Percentiles rank a stretch among this genome's conserved stretches.
Conservation (phyloP, 2,329 filamentous ascomycete species). For the Alternaria rosae region DNA sequence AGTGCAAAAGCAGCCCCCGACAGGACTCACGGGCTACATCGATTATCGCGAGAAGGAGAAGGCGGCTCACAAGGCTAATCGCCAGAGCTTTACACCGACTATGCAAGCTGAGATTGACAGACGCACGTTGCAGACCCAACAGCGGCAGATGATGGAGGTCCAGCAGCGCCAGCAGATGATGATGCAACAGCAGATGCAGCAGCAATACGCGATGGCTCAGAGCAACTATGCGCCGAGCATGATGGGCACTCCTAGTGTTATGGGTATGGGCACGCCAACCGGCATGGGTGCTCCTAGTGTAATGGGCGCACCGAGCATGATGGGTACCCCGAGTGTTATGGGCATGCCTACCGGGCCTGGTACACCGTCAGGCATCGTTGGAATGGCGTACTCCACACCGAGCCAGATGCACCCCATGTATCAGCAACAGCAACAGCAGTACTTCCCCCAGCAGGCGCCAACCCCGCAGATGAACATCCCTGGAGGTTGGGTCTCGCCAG, state of each 20-base stretch:
- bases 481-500: conserved; percentile 38
- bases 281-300: conserved; percentile 23
- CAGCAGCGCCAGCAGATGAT: conserved; percentile 36
- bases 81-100: conserved; percentile 32
- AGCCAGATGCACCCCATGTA: conserved; percentile 40
- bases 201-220: conserved; percentile 34
- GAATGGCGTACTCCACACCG: conserved; percentile 41
- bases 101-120: conserved; percentile 49
- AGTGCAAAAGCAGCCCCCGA: conserved; percentile 51
- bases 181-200: conserved; percentile 36
- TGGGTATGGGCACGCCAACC: conserved; percentile 26
- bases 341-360: conserved; percentile 24
- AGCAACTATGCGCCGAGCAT: conserved; percentile 32
- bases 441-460: conserved; percentile 38
- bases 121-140: conserved; percentile 41
- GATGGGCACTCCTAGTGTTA: conserved; percentile 31
- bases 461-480: conserved; percentile 37
- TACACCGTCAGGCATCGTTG: conserved; percentile 25
- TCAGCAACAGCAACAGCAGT: conserved; percentile 33
- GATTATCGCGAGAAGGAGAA: conserved; percentile 81
- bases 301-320: conserved; percentile 33
- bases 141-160: conserved; percentile 34
- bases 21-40: conserved; percentile 77
- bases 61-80: conserved; percentile 42
- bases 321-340: conserved; percentile 32